Base-by-base conservation (phyloP, 1,139 yeast species). In the Lodderomyces pseudojiufengensis region DNA sequence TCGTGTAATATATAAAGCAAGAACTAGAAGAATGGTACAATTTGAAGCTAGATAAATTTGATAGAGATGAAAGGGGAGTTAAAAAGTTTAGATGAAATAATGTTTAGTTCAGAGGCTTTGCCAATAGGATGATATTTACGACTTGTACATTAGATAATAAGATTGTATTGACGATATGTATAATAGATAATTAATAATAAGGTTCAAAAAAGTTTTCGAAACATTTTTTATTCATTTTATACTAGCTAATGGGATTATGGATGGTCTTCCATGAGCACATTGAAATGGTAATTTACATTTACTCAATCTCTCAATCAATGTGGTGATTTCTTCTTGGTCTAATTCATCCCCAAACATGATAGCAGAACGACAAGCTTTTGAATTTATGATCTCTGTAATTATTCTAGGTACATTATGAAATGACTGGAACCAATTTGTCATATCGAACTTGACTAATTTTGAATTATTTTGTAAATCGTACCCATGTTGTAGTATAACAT, bases 1-100 rank as follows among this genome's bases (percentile, higher is more conserved):
- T 66, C 83, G 98, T 66, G 97, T 92, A 45, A 72, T 92, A 48
- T 87, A 92, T 70, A 92, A 92, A 70, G 95, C 96, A 47, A 82
- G 98, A 71, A 90, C 97, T 33, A 84, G 90, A 71, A 79, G 97
- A 68, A 87, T 90, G 95, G 94, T 79, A 47, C 78, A 70, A 55
- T 73, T 66, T 46, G 75, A 69, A 53, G 76, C 76, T 29, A 69
- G 76, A 50, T 70, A 59, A 27, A 18, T 11, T n/a, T 12, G 9
- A 18, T 5, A 16, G 24, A 26, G 24, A 10, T 12, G 12, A 5
- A 18, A 18, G 20, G 7, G 20, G 20, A 18, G 20, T 18, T 18
- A 18, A 18, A 18, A 18, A 18, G 20, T 18, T 5, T 5, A 18
- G 20, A 5, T 18, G 5, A 5, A 18, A 5, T 5, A 5, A 5